Evolutionary conservation across 106 monocot genomes (phyloP), one percentile per base, ranked within the genome.

Genomic region (Allium cepa): DNA sequence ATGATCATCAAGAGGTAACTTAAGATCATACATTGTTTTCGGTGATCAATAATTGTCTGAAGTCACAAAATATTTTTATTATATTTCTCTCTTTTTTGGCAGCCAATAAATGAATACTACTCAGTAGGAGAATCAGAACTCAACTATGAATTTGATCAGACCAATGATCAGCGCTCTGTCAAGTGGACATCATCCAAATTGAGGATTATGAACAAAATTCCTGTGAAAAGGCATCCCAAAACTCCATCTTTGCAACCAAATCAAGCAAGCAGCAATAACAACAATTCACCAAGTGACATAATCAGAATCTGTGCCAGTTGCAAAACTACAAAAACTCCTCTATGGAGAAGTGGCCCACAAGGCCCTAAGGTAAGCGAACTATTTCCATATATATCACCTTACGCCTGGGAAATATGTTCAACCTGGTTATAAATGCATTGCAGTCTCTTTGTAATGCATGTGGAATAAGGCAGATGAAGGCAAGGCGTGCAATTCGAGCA

Each of bases 361-460:
- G 86, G 86, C 51, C 86, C 86, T 2, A 86, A 82, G 79, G 86
- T 86, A 71, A 55, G 60, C 50, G 63, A 62, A 36, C 26, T 36
- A 36, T 36, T 36, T 5, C 36, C 5, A 4, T 36, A 36, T 36
- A 36, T 36, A 36, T 36, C 36, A 36, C 36, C 36, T 36, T 3
- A 36, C 3, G 0, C 9, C 47, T 66, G 36, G 50, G 15, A 17
- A 45, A 46, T 60, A 26, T 26, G n/a, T 36, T 12, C 51, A 9
- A 9, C 47, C 9, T 50, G 16, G 66, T 3, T 36, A 36, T 36
- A 36, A 36, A 3, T 36, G 36, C 36, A 36, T n/a, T 78, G 76
- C 81, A 91, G 91, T 87, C 87, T 36, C 81, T 91, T n/a, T 91
- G 91, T 27, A 87, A 91, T 72, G 87, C 90, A 10, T 91, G 90